These are phyloP conservation scores for Vairimorpha apis DNA, from an alignment of 371 early-diverging fungal species.

Conservation along the genomic window DNA sequence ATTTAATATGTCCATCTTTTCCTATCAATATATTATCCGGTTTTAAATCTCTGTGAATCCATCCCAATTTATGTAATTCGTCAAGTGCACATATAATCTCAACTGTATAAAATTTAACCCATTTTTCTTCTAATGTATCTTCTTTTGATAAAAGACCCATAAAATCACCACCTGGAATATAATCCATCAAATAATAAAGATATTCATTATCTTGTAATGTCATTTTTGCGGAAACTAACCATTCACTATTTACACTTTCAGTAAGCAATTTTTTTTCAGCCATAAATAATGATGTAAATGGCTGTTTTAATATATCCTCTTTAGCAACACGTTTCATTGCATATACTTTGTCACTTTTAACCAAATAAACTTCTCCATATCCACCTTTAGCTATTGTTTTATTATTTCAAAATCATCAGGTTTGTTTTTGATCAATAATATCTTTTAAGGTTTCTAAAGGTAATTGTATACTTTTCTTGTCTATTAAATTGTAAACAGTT, in stretches of 20 bases:
- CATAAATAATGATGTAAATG: conserved; percentile 60
- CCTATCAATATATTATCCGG: conserved; percentile 79
- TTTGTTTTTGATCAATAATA: conserved; percentile 44
- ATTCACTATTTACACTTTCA: conserved; percentile 43
- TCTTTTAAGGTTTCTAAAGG: conserved; percentile 7
- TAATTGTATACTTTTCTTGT: not conserved
- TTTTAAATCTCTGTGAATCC: conserved; percentile 71
- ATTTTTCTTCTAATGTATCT: conserved; percentile 63
- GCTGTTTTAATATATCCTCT: conserved; percentile 70
- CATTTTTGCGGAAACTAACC: conserved; percentile 65
- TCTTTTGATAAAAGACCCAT: conserved; percentile 67
- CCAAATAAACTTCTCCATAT: conserved; percentile 71
- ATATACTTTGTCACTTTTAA: conserved; percentile 69
- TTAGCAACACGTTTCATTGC: conserved; percentile 89
- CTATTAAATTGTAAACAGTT: conserved; percentile 12
- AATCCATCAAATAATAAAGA: conserved; percentile 72
- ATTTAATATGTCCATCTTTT: conserved; percentile 68
- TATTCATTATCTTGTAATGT: conserved; percentile 69
- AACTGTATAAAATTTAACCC: conserved; percentile 63
- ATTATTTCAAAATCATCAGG: conserved; percentile 72
- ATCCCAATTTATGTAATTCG: conserved; percentile 59
- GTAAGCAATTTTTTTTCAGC: conserved; percentile 64
- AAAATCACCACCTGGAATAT: conserved; percentile 77
- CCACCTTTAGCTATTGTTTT: conserved; percentile 77
- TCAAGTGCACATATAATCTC: conserved; percentile 58